These are phyloP conservation scores for Syzygium aqueum DNA, from an alignment of 345 rosid species.

Conservation along the genomic window DNA sequence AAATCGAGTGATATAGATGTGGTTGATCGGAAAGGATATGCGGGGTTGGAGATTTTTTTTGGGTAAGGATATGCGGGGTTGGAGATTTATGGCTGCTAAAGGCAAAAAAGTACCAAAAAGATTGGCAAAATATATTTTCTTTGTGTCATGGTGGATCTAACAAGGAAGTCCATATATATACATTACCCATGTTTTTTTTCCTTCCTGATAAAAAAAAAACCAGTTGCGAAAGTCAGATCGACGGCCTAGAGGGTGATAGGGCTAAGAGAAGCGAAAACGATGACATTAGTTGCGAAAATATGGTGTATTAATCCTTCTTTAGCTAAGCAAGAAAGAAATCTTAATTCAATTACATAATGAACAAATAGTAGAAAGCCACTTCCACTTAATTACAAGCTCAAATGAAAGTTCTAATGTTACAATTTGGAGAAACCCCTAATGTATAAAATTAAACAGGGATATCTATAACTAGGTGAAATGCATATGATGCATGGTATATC, in stretches of 20 bases:
- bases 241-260: background rate
- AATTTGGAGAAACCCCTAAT: background rate
- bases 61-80: background rate
- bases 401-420: background rate
- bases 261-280: background rate
- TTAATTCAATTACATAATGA: background rate
- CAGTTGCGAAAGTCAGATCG: background rate
- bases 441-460: background rate
- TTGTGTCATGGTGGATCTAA: background rate
- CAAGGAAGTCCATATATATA: background rate
- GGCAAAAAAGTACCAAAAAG: background rate
- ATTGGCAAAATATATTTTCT: background rate
- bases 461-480: background rate
- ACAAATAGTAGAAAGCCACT: background rate
- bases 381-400: background rate
- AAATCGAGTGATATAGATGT: background rate
- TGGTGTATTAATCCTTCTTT: background rate
- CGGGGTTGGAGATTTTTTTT: too few relatives aligned
- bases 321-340: background rate
- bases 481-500: background rate
- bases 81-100: background rate
- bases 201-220: background rate
- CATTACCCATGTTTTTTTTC: background rate
- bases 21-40: background rate
- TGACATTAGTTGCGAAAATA: background rate